These are phyloP conservation scores for Poterioochromonas sp. DNA, from an alignment of 352 stramenopile species.

Conservation along the genomic window DNA sequence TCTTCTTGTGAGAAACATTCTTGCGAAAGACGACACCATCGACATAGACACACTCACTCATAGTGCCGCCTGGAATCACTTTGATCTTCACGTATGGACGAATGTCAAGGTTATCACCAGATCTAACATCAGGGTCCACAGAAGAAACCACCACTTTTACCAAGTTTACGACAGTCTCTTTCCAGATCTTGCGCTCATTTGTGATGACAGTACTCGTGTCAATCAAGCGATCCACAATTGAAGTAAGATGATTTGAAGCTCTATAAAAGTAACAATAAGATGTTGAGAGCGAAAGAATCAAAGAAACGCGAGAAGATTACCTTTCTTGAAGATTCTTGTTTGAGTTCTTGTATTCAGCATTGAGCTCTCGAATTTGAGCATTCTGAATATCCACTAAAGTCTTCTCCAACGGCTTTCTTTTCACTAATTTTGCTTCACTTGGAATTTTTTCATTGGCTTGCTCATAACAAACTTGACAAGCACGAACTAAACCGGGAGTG, in stretches of 20 bases:
- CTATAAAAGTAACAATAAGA: background rate
- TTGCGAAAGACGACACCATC: constrained; percentile 89
- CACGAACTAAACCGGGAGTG: constrained; percentile 1
- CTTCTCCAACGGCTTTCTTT: background rate
- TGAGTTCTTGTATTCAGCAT: background rate
- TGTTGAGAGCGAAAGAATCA: background rate
- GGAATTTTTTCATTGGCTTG: background rate
- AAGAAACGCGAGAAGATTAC: background rate
- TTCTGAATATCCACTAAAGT: background rate
- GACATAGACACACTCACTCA: constrained; percentile 81
- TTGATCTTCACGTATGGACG: constrained; percentile 63
- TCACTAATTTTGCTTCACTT: background rate
- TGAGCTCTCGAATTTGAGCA: background rate
- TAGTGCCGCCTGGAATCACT: constrained; percentile 55
- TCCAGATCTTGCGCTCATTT: background rate
- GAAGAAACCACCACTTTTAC: constrained; percentile 23
- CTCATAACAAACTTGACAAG: constrained; percentile 24
- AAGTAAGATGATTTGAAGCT: constrained; percentile 6
- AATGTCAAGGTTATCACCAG: constrained; percentile 59
- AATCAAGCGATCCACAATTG: constrained; percentile 28
- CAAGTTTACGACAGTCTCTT: constrained; percentile 13
- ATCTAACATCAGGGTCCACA: constrained; percentile 41
- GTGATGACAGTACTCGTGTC: background rate
- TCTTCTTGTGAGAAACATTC: constrained; percentile 90
- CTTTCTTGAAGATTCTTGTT: background rate